Conservation (phyloP, 2,329 filamentous ascomycete genomes). For the Aureobasidium sp. region DNA sequence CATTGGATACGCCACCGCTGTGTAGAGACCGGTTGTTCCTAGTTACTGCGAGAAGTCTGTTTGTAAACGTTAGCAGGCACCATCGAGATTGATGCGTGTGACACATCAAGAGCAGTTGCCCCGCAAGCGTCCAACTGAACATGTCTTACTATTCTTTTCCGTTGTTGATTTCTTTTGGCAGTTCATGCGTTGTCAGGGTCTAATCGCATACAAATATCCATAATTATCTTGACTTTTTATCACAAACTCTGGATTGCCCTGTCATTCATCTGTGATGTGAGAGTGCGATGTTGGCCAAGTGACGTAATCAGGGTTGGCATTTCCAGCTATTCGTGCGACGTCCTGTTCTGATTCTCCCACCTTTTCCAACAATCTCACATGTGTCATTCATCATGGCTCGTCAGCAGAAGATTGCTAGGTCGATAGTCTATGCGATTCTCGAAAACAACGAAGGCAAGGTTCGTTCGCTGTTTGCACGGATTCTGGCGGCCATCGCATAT, state of each 20-base stretch:
- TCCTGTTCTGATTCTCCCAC: background rate
- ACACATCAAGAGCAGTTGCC: background rate
- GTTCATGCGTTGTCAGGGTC: background rate
- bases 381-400: constrained; percentile 13
- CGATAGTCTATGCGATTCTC: constrained; percentile 13
- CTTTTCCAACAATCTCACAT: background rate
- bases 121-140: background rate
- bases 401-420: constrained; percentile 11
- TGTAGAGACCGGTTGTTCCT: background rate
- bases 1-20: too few relatives aligned
- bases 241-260: background rate
- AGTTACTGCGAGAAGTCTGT: background rate
- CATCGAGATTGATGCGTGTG: background rate
- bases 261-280: background rate
- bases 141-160: background rate
- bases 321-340: background rate
- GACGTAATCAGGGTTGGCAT: background rate
- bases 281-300: background rate
- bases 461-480: constrained; percentile 3
- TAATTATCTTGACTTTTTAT: background rate
- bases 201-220: background rate
- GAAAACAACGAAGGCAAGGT: background rate
- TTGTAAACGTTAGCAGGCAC: background rate
- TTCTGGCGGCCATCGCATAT: constrained; percentile 5
- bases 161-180: background rate